Evolutionary conservation across 106 monocot genomes (phyloP), one percentile per base, ranked within the genome.

Genomic region (Gastrodia elata): DNA sequence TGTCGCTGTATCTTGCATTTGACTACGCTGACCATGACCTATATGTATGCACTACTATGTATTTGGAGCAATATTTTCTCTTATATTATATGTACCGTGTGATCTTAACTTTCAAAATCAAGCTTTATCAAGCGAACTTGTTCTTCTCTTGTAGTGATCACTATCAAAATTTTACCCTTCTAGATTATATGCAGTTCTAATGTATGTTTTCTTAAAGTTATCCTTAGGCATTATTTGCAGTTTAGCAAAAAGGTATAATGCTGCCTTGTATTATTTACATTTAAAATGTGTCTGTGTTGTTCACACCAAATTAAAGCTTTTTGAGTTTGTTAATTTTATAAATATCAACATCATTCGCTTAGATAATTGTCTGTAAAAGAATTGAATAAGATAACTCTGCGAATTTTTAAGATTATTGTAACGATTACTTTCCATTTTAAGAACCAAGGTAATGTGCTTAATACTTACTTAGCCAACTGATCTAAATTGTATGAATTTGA

Each of bases 11-110:
- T 68, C 88, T 98, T 30, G 98, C 98, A 59, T 98, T 98, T 76
- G 98, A 98, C 68, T 98, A 93, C 81, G 98, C 98, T 33, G 98
- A 93, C 75, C 91, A 98, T 77, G 98, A 98, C 70, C 81, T 98
- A 8, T 98, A 93, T 85, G 97, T 98, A 82, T 64, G 94, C 80
- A 39, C 35, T 34, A 11, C 80, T 40, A 30, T 36, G 14, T 22
- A 40, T 69, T 11, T 69, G 38, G 8, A 67, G 67, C 37, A 37
- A 36, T 37, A 22, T 61, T 4, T 13, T 8, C 16, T 36, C 38
- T 11, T 35, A 33, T 18, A 38, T 36, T 36, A n/a, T 67, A 36
- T 36, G 67, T 36, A 38, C 15, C 9, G 15, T 16, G n/a, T 65
- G 8, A 0, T 35, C 67, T 67, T 38, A 67, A 67, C 20, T n/a